Evolutionary conservation across 495 filamentous ascomycete species (phyloP).

Genomic region (Annulohypoxylon nitens): DNA sequence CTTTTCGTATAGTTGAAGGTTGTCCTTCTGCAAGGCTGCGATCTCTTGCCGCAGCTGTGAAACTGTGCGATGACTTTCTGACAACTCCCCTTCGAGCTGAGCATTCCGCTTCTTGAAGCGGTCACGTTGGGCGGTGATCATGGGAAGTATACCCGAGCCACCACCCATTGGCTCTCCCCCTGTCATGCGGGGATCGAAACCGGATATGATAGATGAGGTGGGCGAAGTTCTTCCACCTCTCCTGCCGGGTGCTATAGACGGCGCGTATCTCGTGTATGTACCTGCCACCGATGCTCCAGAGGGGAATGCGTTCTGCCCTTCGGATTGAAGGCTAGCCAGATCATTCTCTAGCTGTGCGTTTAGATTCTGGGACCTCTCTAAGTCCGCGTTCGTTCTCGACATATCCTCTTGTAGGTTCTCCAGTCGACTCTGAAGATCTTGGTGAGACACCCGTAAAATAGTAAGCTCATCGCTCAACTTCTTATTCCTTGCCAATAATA

Average conservation of each 20-base stretch:
- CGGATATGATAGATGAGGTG: conserved; percentile 97
- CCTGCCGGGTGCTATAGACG: conserved; percentile 74
- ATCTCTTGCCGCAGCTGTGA: conserved; percentile 92
- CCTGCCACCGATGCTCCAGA: conserved; percentile 91
- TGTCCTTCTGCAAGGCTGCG: conserved; percentile 93
- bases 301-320: conserved; percentile 83
- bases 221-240: conserved; percentile 82
- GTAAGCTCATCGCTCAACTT: conserved; percentile 95
- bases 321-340: conserved; percentile 86
- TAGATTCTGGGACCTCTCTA: conserved; percentile 85
- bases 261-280: conserved; percentile 89
- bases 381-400: conserved; percentile 83
- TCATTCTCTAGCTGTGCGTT: conserved; percentile 94
- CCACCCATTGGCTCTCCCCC: conserved; percentile 83
- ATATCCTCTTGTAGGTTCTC: conserved; percentile 85
- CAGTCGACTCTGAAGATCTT: conserved; percentile 86
- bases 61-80: conserved; percentile 82
- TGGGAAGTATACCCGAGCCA: conserved; percentile 92
- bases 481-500: conserved; percentile 93
- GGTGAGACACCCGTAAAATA: conserved; percentile 90
- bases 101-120: conserved; percentile 97
- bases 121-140: conserved; percentile 98
- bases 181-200: conserved; percentile 77
- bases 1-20: conserved; percentile 97
- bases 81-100: conserved; percentile 91